Percentiles rank a stretch among this genome's conserved stretches.
Conservation (phyloP, 2,329 filamentous ascomycete species). For the Akanthomyces uredinophilus region DNA sequence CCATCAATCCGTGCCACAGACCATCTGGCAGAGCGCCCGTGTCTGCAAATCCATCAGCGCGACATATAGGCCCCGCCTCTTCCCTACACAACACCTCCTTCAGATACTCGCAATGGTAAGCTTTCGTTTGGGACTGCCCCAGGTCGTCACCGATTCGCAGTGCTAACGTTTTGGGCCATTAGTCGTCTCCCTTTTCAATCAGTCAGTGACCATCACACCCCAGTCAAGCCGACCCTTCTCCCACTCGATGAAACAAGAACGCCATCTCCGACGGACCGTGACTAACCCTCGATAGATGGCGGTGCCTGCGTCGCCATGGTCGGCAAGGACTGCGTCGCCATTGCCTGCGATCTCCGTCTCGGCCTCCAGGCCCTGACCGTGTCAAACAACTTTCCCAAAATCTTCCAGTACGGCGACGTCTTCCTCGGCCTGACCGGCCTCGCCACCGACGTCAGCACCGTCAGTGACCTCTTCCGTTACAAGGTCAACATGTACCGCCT, state of each 20-base stretch:
- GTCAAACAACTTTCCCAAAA: constrained; percentile 99
- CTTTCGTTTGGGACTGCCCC: background rate
- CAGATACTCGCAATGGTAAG: constrained; percentile 26
- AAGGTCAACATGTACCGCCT: constrained; percentile 99
- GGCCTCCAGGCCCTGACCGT: constrained; percentile 95
- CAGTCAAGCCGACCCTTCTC: constrained; percentile 7
- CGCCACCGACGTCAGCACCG: constrained; percentile 90
- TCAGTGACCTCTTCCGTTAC: constrained; percentile 96
- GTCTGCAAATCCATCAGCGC: background rate
- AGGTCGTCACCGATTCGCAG: background rate
- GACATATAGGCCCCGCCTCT: constrained; percentile 5
- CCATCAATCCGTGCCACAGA: constrained; percentile 1
- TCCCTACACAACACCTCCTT: constrained; percentile 20
- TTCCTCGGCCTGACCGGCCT: constrained; percentile 95
- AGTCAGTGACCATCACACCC: constrained; percentile 52
- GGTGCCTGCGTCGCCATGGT: constrained; percentile 98
- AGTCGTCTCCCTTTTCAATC: constrained; percentile 94
- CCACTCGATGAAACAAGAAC: background rate
- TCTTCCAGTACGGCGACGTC: constrained; percentile 94
- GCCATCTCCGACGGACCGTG: background rate
- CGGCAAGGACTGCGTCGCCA: constrained; percentile 98
- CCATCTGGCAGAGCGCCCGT: background rate
- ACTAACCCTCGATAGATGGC: constrained; percentile 52
- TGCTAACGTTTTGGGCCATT: constrained; percentile 28
- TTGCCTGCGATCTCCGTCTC: constrained; percentile 96